Evolutionary conservation across 2,329 filamentous ascomycete species (phyloP).

Genomic region (Diplodia scrobiculata): DNA sequence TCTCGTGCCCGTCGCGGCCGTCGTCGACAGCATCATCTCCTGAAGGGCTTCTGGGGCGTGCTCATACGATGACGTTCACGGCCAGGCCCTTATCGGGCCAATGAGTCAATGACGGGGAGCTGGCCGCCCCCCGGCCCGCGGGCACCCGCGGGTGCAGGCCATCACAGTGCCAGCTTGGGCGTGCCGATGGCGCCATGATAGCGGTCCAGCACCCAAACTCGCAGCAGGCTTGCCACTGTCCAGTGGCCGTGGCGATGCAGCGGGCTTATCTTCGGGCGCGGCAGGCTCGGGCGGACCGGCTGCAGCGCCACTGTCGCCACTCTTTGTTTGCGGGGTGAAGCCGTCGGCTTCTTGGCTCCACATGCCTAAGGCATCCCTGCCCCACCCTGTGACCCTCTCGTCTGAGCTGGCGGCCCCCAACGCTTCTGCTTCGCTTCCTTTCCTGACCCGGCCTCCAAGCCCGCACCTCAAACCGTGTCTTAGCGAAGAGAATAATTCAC

Average conservation of each 20-base stretch:
- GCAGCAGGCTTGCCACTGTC: too few relatives aligned
- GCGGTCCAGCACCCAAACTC: background rate
- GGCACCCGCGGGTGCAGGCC: background rate
- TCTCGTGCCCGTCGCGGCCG: background rate
- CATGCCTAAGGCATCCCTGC: conserved; percentile 6
- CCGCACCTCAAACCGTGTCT: too few relatives aligned
- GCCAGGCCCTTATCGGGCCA: conserved; percentile 25
- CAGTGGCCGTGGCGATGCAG: background rate
- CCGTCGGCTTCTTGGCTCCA: background rate
- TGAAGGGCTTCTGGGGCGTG: conserved; percentile 8
- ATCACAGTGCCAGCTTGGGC: conserved; percentile 6
- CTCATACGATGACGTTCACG: conserved; percentile 27
- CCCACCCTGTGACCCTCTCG: background rate
- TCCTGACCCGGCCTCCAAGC: background rate
- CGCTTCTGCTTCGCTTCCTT: background rate
- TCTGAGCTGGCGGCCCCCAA: background rate
- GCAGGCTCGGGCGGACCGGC: background rate
- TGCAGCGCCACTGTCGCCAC: conserved; percentile 16
- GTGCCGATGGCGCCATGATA: background rate
- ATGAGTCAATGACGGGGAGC: conserved; percentile 19
- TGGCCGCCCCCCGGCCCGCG: conserved; percentile 7
- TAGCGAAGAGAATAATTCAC: too few relatives aligned
- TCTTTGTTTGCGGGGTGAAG: conserved; percentile 17
- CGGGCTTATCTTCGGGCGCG: background rate
- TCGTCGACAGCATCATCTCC: background rate